Evolutionary conservation across 441 rosid genomes (phyloP), one percentile per base, ranked within the genome.

Genomic region (Bruguiera hainesii): DNA sequence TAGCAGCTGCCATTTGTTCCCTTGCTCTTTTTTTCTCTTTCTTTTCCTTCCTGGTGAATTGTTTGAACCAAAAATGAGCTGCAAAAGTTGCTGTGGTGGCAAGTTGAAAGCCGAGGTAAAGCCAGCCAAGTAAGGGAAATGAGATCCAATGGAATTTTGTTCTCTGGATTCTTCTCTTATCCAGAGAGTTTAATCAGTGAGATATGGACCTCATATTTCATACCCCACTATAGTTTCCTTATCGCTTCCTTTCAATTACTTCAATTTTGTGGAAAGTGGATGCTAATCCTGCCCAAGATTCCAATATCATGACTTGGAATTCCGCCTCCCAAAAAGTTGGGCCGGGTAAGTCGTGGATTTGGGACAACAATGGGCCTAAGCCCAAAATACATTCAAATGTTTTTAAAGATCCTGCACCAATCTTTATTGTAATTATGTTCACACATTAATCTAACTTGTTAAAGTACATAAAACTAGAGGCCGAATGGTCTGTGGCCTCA

Each of bases 141-240:
- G 48, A 64, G 65, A 68, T 61, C 85, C 90, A 87, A 78, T 85
- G 73, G 85, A 75, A 70, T 52, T 66, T 39, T 42, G 83, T 6
- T 53, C 25, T 76, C 56, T 71, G 59, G 95, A 92, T 87, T 83
- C 68, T 82, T 74, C 68, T 75, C 89, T 88, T 92, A 89, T 83
- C 96, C 87, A 58, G 56, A 63, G 76, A 60, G 73, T 35, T 67
- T 51, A 63, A 78, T 67, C 58, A 72, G 79, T 62, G 29, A 70
- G 84, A 68, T 79, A 67, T 76, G 67, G 75, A 78, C 87, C 89
- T 81, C 80, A 74, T 3, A 4, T 61, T 65, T 16, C 61, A 33
- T 67, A 49, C 73, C 75, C 86, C 73, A 57, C 75, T 6, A 11
- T 7, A 49, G 6, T 0, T 53, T 56, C 69, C 84, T 78, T 78